Conservation (phyloP, 192 early-diverging fungal species). For the Kickxella alabastrina region DNA sequence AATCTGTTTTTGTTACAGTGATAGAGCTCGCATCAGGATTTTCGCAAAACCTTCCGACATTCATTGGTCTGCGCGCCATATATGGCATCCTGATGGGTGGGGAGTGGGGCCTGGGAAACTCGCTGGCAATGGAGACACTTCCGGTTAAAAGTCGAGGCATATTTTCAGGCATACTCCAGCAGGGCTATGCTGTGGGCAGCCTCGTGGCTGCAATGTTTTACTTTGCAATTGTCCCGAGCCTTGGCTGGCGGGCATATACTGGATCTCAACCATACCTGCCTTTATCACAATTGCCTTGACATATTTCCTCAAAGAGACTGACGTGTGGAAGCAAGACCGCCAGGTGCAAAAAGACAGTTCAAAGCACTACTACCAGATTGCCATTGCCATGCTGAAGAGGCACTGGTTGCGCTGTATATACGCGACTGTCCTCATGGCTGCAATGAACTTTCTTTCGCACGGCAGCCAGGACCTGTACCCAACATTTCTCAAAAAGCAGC, state of each 20-base stretch:
- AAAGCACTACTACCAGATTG: conserved; percentile 22
- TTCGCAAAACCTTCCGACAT: conserved; percentile 56
- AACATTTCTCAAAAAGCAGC: conserved; percentile 61
- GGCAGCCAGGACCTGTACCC: conserved; percentile 72
- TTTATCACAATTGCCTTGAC: conserved; percentile 58
- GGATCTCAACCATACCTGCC: conserved; percentile 59
- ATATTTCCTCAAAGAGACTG: conserved; percentile 62
- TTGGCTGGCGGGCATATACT: conserved; percentile 72
- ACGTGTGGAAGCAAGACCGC: conserved; percentile 49
- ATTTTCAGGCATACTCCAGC: conserved; percentile 72
- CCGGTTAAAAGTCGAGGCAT: conserved; percentile 65
- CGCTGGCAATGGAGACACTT: conserved; percentile 68
- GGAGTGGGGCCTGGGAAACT: conserved; percentile 69
- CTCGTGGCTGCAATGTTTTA: conserved; percentile 62
- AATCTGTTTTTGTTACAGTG: conserved; percentile 60
- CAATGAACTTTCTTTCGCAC: conserved; percentile 69
- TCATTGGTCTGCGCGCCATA: conserved; percentile 57
- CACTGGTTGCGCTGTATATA: conserved; percentile 58
- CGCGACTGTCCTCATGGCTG: conserved; percentile 58
- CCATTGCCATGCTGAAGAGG: conserved; percentile 43
- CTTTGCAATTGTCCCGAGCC: conserved; percentile 51
- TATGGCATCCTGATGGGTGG: conserved; percentile 69
- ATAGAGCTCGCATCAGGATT: conserved; percentile 67
- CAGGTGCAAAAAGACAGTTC: conserved; percentile 23
- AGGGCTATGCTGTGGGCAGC: conserved; percentile 68